phyloP scores from a whole-genome alignment of 1,139 yeast genomes.

The Saccharomyces hybrid region DNA sequence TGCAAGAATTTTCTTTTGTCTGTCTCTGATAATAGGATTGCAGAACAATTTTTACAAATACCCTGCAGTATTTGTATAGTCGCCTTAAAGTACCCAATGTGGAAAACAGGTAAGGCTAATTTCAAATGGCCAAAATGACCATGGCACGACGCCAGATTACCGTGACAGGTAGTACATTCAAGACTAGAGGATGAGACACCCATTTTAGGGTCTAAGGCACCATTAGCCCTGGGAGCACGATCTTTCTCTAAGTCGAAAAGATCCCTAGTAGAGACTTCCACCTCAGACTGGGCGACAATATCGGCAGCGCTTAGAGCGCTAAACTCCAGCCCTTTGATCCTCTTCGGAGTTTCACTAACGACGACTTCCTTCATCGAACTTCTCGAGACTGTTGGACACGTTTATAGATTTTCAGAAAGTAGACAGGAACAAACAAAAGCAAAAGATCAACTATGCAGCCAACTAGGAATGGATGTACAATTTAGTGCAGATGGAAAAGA shows the following conservation, averaged over 20 bases:
- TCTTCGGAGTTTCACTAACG: conserved; percentile 76
- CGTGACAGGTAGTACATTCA: conserved; percentile 88
- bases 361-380: conserved; percentile 34
- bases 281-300: conserved; percentile 88
- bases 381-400: not conserved
- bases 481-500: not conserved
- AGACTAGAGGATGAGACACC: conserved; percentile 83
- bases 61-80: conserved; percentile 83
- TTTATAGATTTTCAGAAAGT: not conserved
- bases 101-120: conserved; percentile 92
- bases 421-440: not conserved
- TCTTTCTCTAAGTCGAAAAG: conserved; percentile 86
- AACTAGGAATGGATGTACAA: not conserved
- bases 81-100: conserved; percentile 92
- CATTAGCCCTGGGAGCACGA: conserved; percentile 66
- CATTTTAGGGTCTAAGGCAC: conserved; percentile 89
- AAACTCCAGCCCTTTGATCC: conserved; percentile 85
- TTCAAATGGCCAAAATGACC: conserved; percentile 97
- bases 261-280: conserved; percentile 86
- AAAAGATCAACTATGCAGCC: not conserved
- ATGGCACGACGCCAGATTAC: conserved; percentile 88
- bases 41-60: conserved; percentile 86
- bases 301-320: conserved; percentile 88
- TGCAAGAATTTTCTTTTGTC: conserved; percentile 58
- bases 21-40: conserved; percentile 65